Conservation (phyloP, 2,329 filamentous ascomycete species). For the Taxawa tesnikishii region DNA sequence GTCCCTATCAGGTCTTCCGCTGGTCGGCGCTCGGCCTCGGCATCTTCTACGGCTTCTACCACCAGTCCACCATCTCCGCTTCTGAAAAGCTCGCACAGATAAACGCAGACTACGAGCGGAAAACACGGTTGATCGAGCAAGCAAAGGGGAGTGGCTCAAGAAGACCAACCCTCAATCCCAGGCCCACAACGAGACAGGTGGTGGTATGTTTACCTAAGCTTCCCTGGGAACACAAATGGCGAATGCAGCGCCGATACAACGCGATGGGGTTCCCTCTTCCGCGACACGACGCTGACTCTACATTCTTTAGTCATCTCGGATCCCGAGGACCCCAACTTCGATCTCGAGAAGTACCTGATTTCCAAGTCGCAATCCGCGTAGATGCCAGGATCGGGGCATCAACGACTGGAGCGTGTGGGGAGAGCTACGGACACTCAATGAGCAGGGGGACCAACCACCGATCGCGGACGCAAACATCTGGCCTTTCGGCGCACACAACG, state of each 20-base stretch:
- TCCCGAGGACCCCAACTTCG: slow-evolving; percentile 78
- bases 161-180: slow-evolving; percentile 46
- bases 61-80: slow-evolving; percentile 71
- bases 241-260: too few relatives aligned
- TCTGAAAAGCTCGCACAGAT: slow-evolving; percentile 57
- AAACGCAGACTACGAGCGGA: slow-evolving; percentile 78
- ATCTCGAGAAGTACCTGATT: slow-evolving; percentile 72
- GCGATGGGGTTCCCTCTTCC: too few relatives aligned
- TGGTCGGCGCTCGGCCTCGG: slow-evolving; percentile 89
- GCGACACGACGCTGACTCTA: not conserved
- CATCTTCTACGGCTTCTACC: slow-evolving; percentile 89
- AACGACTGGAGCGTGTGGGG: too few relatives aligned
- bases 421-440: too few relatives aligned
- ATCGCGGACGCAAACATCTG: too few relatives aligned
- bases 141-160: slow-evolving; percentile 84
- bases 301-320: slow-evolving; percentile 54
- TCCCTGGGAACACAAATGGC: too few relatives aligned
- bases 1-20: slow-evolving; percentile 65
- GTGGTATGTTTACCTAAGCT: too few relatives aligned
- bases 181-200: too few relatives aligned
- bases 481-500: too few relatives aligned
- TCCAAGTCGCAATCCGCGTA: slow-evolving; percentile 5
- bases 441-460: too few relatives aligned
- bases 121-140: slow-evolving; percentile 81
- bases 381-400: too few relatives aligned